These are phyloP conservation scores for Adansonia rubrostipa DNA, from an alignment of 441 rosid genomes.

Conservation along the genomic window DNA sequence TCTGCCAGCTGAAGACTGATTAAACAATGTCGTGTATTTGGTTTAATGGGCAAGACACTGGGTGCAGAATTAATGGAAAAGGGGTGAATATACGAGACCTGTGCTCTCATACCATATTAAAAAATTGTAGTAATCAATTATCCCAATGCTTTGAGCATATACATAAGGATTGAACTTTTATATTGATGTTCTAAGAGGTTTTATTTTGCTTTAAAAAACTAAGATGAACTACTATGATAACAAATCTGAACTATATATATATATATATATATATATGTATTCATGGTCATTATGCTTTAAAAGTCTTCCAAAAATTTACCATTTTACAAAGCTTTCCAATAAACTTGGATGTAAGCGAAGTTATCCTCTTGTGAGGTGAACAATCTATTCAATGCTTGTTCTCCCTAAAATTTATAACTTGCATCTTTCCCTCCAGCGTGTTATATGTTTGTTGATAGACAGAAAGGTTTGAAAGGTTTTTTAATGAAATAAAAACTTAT, in stretches of 20 bases:
- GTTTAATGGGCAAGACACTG: background rate
- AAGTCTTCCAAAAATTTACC: background rate
- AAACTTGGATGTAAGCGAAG: background rate
- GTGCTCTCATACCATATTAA: background rate
- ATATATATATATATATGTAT: too few species aligned
- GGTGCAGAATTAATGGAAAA: background rate
- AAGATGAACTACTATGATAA: background rate
- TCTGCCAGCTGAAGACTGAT: background rate
- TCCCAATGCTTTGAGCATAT: background rate
- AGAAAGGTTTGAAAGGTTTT: background rate
- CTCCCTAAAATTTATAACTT: background rate
- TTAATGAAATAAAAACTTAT: slow-evolving; percentile 19
- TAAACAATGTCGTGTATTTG: background rate
- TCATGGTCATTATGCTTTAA: background rate
- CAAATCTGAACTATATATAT: background rate
- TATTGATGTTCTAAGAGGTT: background rate
- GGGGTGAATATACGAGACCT: background rate
- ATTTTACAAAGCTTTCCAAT: background rate
- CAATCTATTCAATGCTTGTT: background rate
- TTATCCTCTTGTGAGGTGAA: slow-evolving; percentile 3
- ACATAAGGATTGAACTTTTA: background rate
- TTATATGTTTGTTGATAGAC: slow-evolving; percentile 12
- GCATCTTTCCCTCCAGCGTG: background rate
- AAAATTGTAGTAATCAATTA: background rate
- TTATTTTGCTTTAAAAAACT: background rate